Percentiles rank a stretch among this genome's conserved stretches.
phyloP scores from a whole-genome alignment of 129 eudicot genomes.

The Pittosporum tobira region DNA sequence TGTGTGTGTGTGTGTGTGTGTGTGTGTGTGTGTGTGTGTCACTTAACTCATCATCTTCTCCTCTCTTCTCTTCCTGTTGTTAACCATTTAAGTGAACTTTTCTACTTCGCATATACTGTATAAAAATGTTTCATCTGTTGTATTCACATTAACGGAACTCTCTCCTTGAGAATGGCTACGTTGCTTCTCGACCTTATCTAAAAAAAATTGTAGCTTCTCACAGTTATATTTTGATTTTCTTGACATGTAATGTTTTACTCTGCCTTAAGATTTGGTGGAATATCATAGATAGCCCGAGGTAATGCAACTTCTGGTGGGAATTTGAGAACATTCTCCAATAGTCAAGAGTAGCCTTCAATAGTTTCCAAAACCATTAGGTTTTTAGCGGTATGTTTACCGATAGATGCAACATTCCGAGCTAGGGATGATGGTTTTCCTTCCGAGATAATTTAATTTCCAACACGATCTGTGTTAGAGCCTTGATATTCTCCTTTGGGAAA shows the following conservation, averaged over 20 bases:
- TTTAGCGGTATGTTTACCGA: slow-evolving; percentile 67
- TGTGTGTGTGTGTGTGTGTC: no score
- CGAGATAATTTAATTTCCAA: slow-evolving; percentile 37
- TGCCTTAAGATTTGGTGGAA: slow-evolving; percentile 43
- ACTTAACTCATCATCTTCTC: slow-evolving; percentile 81
- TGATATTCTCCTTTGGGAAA: slow-evolving; percentile 55
- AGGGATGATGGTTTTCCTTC: slow-evolving; percentile 56
- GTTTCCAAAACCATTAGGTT: slow-evolving; percentile 73
- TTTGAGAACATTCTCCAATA: slow-evolving; percentile 52
- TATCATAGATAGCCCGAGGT: slow-evolving; percentile 43
- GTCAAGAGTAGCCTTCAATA: slow-evolving; percentile 71
- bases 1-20: no score
- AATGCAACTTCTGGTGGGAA: slow-evolving; percentile 84
- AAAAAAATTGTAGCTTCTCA: slow-evolving; percentile 17
- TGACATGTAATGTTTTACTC: slow-evolving; percentile 35
- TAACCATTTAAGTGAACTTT: slow-evolving; percentile 31
- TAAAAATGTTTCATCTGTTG: slow-evolving; percentile 45
- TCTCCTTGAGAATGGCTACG: slow-evolving; percentile 29
- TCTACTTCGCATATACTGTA: slow-evolving; percentile 85
- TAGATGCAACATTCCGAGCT: slow-evolving; percentile 57
- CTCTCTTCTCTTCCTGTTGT: slow-evolving; percentile 55
- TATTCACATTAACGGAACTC: slow-evolving; percentile 19
- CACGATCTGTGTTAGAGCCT: slow-evolving; percentile 41
- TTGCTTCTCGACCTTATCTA: slow-evolving; percentile 54
- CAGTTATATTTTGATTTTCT: slow-evolving; percentile 31